Evolutionary conservation across 768 basidiomycete species (phyloP).

Genomic region (Mycena rebaudengoi): DNA sequence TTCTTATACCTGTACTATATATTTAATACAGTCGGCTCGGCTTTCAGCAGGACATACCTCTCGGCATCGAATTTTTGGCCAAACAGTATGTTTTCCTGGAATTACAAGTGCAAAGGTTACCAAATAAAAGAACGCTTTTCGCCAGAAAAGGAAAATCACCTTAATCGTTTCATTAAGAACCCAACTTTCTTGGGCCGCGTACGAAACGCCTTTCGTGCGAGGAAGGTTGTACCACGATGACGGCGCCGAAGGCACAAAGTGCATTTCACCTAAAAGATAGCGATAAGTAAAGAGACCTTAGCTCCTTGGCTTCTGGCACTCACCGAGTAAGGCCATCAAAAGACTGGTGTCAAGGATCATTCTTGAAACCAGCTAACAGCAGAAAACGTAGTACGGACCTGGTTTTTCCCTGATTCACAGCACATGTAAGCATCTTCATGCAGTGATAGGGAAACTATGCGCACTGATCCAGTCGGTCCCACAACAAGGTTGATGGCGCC

Average conservation of each 20-base stretch:
- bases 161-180: constrained; percentile 82
- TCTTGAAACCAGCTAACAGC: not conserved
- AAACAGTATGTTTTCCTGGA: constrained; percentile 82
- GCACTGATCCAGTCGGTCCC: constrained; percentile 60
- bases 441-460: not conserved
- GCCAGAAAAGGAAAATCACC: too few species aligned
- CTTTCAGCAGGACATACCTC: too few species aligned
- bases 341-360: constrained; percentile 74
- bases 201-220: constrained; percentile 73
- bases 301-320: not conserved
- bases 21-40: too few species aligned
- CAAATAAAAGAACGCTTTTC: too few species aligned
- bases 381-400: too few species aligned
- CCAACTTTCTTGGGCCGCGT: constrained; percentile 89
- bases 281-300: not conserved
- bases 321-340: constrained; percentile 67
- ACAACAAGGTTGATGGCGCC: constrained; percentile 67
- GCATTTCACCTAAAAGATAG: constrained; percentile 63
- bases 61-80: constrained; percentile 80
- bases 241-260: constrained; percentile 60
- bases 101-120: not conserved
- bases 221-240: constrained; percentile 78
- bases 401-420: too few species aligned
- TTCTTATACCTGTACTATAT: too few species aligned
- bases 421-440: too few species aligned